These are phyloP conservation scores for Colletotrichum cuscutae DNA, from an alignment of 2,329 filamentous ascomycete species.

Conservation along the genomic window DNA sequence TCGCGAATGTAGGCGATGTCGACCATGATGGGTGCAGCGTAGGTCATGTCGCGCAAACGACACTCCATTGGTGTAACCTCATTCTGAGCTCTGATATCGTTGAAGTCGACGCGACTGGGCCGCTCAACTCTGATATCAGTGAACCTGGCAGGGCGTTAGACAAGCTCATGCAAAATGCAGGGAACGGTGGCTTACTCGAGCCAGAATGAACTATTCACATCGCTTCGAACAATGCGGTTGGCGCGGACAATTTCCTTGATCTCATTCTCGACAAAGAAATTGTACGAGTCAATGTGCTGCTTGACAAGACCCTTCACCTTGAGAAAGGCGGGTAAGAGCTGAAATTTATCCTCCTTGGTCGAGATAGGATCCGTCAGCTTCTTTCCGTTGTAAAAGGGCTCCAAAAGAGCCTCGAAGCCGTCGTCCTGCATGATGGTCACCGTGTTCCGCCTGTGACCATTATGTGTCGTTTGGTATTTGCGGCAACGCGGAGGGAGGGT, in stretches of 20 bases:
- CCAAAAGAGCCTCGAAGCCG: constrained; percentile 73
- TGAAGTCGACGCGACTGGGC: constrained; percentile 82
- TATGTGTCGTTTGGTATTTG: constrained; percentile 10
- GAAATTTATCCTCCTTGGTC: constrained; percentile 89
- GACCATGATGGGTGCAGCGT: constrained; percentile 92
- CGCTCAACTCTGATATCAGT: constrained; percentile 88
- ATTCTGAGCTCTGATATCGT: constrained; percentile 74
- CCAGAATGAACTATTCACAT: constrained; percentile 93
- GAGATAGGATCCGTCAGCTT: constrained; percentile 73
- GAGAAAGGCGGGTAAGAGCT: constrained; percentile 94
- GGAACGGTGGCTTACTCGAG: constrained; percentile 66
- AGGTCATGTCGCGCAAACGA: constrained; percentile 96
- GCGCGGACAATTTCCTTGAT: constrained; percentile 96
- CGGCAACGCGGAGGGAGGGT: neutral
- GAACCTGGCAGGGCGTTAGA: constrained; percentile 56
- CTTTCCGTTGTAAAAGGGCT: constrained; percentile 76
- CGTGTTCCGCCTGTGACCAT: constrained; percentile 31
- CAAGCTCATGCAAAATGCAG: neutral
- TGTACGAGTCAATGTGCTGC: constrained; percentile 98
- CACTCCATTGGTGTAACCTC: constrained; percentile 96
- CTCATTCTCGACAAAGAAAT: constrained; percentile 96
- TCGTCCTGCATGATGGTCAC: constrained; percentile 65
- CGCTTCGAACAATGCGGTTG: constrained; percentile 88
- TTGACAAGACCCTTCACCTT: constrained; percentile 98
- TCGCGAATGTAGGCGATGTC: constrained; percentile 92